Evolutionary conservation across 805 yeast genomes (phyloP), one percentile per base, ranked within the genome.

Genomic region (Candida cerambycidarum): DNA sequence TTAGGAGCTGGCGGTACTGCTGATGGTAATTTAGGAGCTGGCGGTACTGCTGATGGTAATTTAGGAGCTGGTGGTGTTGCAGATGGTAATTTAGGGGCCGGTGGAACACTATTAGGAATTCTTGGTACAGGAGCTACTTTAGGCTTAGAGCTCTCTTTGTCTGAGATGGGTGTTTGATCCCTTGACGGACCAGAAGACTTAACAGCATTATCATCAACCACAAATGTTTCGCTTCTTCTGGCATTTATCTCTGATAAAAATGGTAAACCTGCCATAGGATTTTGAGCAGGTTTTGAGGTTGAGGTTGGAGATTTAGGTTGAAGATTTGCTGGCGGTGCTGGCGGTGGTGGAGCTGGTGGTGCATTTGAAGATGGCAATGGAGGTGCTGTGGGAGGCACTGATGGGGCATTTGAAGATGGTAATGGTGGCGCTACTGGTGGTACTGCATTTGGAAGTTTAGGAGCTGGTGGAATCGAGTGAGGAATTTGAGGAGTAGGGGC

Each of bases 171-270:
- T 7, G 38, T 35, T 24, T 48, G 23, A 10, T 30, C 36, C 8
- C 36, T 28, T 7, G 57, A 50, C 17, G 42, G 39, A 10, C 29
- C 35, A 10, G 45, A 30, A 21, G 42, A 57, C 28, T 46, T 46
- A 24, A 27, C 55, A 12, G 52, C 39, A 2, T 44, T 16, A n/a
- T 41, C 46, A 41, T 71, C 79, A n/a, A 79, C 67, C 11, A 77
- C 82, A 55, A 66, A 56, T 0, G 72, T 45, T 15, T 80, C 80
- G 47, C 74, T 69, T 57, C 84, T 66, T 55, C 75, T 77, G 30
- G 74, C 70, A 46, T 79, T 78, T 38, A 80, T 80, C 45, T 79
- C 78, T 0, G 80, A 80, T 38, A 80, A 65, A 51, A 80, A 80
- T 5, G 86, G 85, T 17, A 79, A 56, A 0, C 69, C 75, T 9